Conservation (phyloP, 1,139 yeast genomes). For the Suhomyces anneliseae region DNA sequence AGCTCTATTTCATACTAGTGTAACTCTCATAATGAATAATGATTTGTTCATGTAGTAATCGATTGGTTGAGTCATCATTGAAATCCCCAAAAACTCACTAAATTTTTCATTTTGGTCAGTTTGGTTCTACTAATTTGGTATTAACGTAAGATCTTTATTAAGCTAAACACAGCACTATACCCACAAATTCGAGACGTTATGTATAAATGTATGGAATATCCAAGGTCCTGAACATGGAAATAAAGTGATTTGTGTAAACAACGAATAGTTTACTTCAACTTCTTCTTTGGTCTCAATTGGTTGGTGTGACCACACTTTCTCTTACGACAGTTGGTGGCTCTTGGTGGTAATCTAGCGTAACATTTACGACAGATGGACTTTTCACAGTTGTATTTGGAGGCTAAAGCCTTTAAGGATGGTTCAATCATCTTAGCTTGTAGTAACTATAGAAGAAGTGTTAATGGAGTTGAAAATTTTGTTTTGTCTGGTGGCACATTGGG, state of each 20-base stretch:
- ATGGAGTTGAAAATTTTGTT: slow-evolving; percentile 7
- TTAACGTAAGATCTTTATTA: slow-evolving; percentile 13
- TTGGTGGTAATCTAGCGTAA: slow-evolving; percentile 99
- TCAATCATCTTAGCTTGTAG: slow-evolving; percentile 65
- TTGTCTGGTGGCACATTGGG: slow-evolving; percentile 1
- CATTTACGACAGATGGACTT: slow-evolving; percentile 99
- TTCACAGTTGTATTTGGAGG: slow-evolving; percentile 99
- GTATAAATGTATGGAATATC: slow-evolving; percentile 7
- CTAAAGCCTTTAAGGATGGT: slow-evolving; percentile 98
- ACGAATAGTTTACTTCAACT: slow-evolving; percentile 79
- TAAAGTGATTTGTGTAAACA: background rate
- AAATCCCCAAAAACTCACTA: background rate
- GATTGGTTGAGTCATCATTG: background rate
- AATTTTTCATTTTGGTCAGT: background rate
- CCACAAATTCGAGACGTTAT: slow-evolving; percentile 1
- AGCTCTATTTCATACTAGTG: too few species aligned
- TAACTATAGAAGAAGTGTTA: slow-evolving; percentile 6
- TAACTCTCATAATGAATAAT: too few species aligned
- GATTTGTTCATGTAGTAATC: too few species aligned
- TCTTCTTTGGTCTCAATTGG: slow-evolving; percentile 99
- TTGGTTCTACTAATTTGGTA: background rate
- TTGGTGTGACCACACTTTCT: slow-evolving; percentile 99
- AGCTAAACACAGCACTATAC: slow-evolving; percentile 12
- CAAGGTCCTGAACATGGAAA: background rate
- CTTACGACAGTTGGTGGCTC: slow-evolving; percentile 99